Evolutionary conservation across 805 yeast genomes (phyloP), one percentile per base, ranked within the genome.

Genomic region (Nematodospora valgi): DNA sequence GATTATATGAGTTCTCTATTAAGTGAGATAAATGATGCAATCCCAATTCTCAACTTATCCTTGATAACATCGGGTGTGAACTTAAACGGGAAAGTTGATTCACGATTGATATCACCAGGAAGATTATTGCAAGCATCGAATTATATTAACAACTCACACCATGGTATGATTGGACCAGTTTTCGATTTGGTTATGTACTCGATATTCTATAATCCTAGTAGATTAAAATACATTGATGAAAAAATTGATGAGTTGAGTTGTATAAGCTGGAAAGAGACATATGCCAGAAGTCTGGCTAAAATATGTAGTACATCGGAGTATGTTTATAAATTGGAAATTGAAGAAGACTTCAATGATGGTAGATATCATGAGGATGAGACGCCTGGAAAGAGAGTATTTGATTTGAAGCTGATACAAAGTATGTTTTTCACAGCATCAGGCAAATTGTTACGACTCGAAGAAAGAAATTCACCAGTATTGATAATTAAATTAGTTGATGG

Each of bases 371-470:
- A 83, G 10, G 73, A 69, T 5, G 74, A 60, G 3, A 51, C 43
- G n/a, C 71, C 75, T 0, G 54, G 57, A 18, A 36, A 38, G 1
- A 52, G 64, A 11, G 37, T 38, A 2, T 47, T 72, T 31, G 62
- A 69, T 27, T 49, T 80, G 3, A 49, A 59, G 11, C 47, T 59
- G 4, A 63, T 84, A 2, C 56, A 68, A 3, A 65, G 77, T 37
- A 53, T 82, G 30, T 84, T 80, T 45, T 84, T 81, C 53, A 76
- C 80, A 40, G 84, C 83, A 2, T 79, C 86, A 4, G 91, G 89
- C 0, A 70, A 70, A 36, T 54, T 84, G 13, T 64, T 84, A 18
- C 74, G 73, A 32, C 56, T 85, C 11, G 84, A 80, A 26, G 85
- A 78, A 27, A 65, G 76, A 26, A 68, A 68, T 29, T 59, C 78